Evolutionary conservation across 176 grass and related monocot species (phyloP), one percentile per base, ranked within the genome.

Genomic region (Puccinellia tenuiflora): DNA sequence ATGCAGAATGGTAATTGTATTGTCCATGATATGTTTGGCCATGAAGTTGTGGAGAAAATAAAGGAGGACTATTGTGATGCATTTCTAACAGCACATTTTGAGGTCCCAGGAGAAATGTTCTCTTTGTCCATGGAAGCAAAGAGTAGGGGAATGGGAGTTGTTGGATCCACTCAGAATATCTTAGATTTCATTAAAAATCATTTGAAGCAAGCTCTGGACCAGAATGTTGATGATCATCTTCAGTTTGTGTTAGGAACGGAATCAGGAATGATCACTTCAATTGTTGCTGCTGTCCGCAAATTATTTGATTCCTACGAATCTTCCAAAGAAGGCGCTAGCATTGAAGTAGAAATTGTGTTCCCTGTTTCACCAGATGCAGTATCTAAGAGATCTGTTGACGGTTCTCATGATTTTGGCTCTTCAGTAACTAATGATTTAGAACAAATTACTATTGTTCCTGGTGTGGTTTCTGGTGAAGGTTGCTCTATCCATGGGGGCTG

Each of bases 91-190:
- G 95, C 95, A 47, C 95, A 98, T 80, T 98, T 98, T 88, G 95
- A 98, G 88, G 95, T 98, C 60, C 95, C 95, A 43, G 95, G 95
- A 76, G 95, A 98, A 87, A 98, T 98, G 95, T 98, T 98, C 61
- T 89, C 95, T 79, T 89, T 98, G 82, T 91, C 95, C 76, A 98
- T 98, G 90, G 90, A 98, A 86, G 95, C 95, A 79, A 95, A 95
- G 81, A 89, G 10, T 20, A 94, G 95, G 85, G 95, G 88, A 83
- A 98, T 95, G 95, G 95, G 95, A 77, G 85, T 98, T 52, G 95
- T 98, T 71, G 95, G 95, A 54, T 98, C 92, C 37, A 98, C 95
- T 72, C 90, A 95, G 52, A 98, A 95, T 78, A 98, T 98, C 37
- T 81, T 98, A 68, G 92, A 98, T 86, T 98, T 98, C 71, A 98